Evolutionary conservation across 305 asterid species (phyloP).

Genomic region (Lippia alba): DNA sequence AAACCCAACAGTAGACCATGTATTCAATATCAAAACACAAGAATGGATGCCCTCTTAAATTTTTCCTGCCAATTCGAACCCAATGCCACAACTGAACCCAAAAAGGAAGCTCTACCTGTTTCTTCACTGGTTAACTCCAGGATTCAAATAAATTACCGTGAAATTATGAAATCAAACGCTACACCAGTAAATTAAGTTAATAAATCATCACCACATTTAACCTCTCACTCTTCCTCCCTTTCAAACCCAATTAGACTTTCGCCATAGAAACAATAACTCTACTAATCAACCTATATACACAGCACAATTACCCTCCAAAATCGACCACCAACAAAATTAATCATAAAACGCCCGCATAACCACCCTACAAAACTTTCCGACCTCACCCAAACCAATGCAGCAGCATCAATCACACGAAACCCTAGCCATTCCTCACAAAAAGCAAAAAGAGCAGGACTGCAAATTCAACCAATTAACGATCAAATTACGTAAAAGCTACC

Average conservation of each 20-base stretch:
- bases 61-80: constrained; percentile 6
- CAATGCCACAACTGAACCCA: background rate
- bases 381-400: constrained; percentile 19
- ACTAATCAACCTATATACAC: background rate
- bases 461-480: background rate
- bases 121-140: background rate
- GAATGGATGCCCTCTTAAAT: background rate
- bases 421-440: constrained; percentile 14
- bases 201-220: background rate
- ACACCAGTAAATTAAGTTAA: background rate
- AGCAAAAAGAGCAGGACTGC: background rate
- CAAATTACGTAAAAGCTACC: constrained; percentile 43
- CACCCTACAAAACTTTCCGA: background rate
- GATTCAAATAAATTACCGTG: background rate
- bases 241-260: background rate
- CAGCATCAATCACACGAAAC: constrained; percentile 21
- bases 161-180: background rate
- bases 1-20: constrained; percentile 8
- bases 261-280: background rate
- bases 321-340: background rate
- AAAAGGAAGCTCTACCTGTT: background rate
- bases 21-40: constrained; percentile 4
- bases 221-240: background rate
- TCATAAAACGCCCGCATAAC: background rate
- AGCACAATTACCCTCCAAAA: background rate